phyloP scores from a whole-genome alignment of 345 rosid genomes.

The Arabis alpina region DNA sequence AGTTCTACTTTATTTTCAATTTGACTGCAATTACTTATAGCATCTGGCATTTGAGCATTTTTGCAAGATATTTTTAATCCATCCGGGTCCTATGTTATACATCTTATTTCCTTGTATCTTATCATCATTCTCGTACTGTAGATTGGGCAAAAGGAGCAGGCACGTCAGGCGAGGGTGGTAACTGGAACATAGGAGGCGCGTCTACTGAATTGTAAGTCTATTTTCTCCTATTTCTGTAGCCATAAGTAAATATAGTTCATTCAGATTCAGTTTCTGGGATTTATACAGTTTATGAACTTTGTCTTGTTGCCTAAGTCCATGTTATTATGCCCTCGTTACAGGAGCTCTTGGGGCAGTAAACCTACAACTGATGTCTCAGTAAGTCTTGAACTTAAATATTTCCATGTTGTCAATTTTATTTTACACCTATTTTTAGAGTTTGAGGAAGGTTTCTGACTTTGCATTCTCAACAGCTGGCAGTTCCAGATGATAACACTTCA shows the following conservation, averaged over 20 bases:
- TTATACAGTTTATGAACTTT: no score
- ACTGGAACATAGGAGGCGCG: conserved; percentile 63
- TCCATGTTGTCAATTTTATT: conserved; percentile 1
- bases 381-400: background rate
- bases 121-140: conserved; percentile 35
- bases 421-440: conserved; percentile 13
- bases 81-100: no score
- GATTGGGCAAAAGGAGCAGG: conserved; percentile 72
- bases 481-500: conserved; percentile 31
- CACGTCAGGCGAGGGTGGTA: conserved; percentile 61
- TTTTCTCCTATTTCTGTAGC: conserved; percentile 3
- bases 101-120: conserved; percentile 10
- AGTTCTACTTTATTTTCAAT: conserved; percentile 11
- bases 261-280: conserved; percentile 1
- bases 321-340: conserved; percentile 9
- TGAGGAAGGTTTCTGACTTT: conserved; percentile 25
- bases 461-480: conserved; percentile 33
- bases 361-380: conserved; percentile 37
- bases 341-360: conserved; percentile 41
- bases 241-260: background rate
- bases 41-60: no score
- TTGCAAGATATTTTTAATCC: no score
- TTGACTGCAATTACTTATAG: background rate
- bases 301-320: background rate
- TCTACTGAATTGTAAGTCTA: conserved; percentile 62